These are phyloP conservation scores for Mallotus repandus DNA, from an alignment of 441 rosid genomes.

Conservation along the genomic window DNA sequence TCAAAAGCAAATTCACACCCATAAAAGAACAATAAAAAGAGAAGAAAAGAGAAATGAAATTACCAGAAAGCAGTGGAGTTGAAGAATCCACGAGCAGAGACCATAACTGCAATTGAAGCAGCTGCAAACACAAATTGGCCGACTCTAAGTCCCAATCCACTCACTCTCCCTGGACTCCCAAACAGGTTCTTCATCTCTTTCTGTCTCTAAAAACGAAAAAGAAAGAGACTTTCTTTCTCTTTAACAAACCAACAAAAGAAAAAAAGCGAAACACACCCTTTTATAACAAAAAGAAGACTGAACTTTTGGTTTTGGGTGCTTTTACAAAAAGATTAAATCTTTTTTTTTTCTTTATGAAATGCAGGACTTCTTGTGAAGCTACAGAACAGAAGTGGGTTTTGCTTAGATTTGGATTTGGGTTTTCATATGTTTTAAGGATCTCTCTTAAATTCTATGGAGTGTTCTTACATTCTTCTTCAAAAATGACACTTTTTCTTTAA, in stretches of 20 bases:
- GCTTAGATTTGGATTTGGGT: conserved; percentile 8
- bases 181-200: conserved; percentile 46
- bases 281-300: not conserved
- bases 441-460: conserved; percentile 4
- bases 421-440: not conserved
- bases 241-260: not conserved
- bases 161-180: conserved; percentile 54
- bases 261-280: not conserved
- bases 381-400: not conserved
- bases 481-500: not conserved
- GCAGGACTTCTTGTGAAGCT: conserved; percentile 8
- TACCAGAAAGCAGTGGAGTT: conserved; percentile 58
- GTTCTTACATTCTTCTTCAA: conserved; percentile 1
- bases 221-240: not conserved
- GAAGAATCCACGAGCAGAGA: conserved; percentile 42
- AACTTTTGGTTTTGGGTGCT: too few relatives aligned
- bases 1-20: not conserved
- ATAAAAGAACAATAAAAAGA: not conserved
- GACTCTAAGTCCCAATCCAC: conserved; percentile 43
- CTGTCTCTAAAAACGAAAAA: not conserved
- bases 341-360: not conserved
- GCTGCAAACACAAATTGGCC: conserved; percentile 52
- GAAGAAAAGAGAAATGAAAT: not conserved
- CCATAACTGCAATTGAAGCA: conserved; percentile 54
- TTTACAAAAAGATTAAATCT: not conserved